Evolutionary conservation across 2,329 filamentous ascomycete species (phyloP).

Genomic region (Botrytis paeoniae): DNA sequence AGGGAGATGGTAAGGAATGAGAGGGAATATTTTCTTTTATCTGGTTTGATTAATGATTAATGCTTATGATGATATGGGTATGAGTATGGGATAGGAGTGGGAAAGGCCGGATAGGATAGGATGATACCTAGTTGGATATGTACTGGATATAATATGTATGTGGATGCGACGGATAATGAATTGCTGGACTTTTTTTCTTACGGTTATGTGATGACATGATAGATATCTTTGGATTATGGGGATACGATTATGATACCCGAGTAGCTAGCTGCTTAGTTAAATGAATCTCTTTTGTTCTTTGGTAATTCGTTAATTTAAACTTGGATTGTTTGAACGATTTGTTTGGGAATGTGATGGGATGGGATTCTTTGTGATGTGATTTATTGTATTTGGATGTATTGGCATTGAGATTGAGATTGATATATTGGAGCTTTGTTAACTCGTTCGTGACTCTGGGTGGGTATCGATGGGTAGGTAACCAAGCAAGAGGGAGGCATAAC

Average conservation of each 20-base stretch:
- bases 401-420: too few relatives aligned
- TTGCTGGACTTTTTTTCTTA: too few relatives aligned
- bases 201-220: not conserved
- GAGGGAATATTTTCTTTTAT: not conserved
- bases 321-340: not conserved
- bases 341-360: not conserved
- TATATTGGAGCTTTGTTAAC: too few relatives aligned
- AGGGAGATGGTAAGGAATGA: not conserved
- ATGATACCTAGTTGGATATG: not conserved
- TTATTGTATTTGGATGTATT: not conserved
- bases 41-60: not conserved
- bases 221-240: not conserved
- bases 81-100: not conserved
- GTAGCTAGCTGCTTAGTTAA: not conserved
- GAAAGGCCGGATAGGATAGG: not conserved
- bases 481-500: too few relatives aligned
- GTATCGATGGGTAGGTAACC: too few relatives aligned
- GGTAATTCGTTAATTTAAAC: not conserved
- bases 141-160: not conserved
- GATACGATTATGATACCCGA: not conserved
- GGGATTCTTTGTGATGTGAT: not conserved
- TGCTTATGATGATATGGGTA: not conserved
- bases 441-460: too few relatives aligned
- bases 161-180: not conserved
- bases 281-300: slow-evolving; percentile 4